phyloP scores from a whole-genome alignment of 257 asterid species.

The Solanum neorickii region DNA sequence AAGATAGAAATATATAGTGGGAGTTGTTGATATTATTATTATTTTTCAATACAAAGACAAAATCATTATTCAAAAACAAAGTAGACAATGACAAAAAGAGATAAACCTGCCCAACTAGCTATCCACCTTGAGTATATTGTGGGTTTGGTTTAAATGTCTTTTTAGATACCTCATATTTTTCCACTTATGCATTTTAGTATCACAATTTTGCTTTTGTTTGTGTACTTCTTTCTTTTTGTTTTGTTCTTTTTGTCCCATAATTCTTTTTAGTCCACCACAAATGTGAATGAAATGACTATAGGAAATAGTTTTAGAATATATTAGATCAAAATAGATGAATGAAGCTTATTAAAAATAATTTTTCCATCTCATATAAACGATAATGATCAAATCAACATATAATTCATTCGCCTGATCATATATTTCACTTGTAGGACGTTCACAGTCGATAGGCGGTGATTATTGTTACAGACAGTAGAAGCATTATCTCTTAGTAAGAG shows the following conservation, averaged over 20 bases:
- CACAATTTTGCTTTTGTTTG: neutral
- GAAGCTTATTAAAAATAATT: neutral
- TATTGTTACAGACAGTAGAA: neutral
- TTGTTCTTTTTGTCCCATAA: neutral
- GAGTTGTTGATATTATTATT: conserved; percentile 32
- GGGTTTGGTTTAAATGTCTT: conserved; percentile 19
- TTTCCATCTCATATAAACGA: neutral
- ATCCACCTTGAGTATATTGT: conserved; percentile 2
- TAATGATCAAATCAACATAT: accelerated
- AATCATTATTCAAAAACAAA: conserved; percentile 20
- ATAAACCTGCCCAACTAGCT: conserved; percentile 2
- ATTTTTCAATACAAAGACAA: conserved; percentile 6
- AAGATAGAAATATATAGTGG: conserved; percentile 28
- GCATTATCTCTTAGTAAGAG: neutral
- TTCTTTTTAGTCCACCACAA: neutral
- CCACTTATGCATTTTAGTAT: neutral
- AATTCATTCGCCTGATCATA: neutral
- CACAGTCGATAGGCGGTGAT: neutral
- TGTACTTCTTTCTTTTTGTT: neutral
- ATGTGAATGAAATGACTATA: neutral
- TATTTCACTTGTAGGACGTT: no score
- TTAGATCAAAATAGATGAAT: neutral
- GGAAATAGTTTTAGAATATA: neutral
- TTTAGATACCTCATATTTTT: neutral
- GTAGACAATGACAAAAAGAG: conserved; percentile 19